Evolutionary conservation across 1,139 yeast genomes (phyloP), one percentile per base, ranked within the genome.

Genomic region (Magnusiomyces suaveolens): DNA sequence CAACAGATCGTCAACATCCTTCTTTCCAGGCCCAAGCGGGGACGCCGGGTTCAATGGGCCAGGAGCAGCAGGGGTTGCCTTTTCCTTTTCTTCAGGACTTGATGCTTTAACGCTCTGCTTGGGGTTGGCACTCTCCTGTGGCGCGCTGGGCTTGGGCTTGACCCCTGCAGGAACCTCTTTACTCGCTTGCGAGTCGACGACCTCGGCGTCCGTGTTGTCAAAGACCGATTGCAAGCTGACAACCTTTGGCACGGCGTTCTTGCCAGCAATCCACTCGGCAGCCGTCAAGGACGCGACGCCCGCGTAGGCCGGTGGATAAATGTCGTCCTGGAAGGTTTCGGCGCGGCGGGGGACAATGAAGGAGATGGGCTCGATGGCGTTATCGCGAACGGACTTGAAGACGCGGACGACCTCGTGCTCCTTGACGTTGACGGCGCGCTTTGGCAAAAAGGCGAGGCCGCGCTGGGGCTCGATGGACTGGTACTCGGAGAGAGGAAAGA

Each of bases 271-370:
- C 85, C 89, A 92, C 61, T 89, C 96, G 1, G 74, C 79, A 1
- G 95, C 90, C 26, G 82, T 68, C 59, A 88, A 70, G 0, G 97
- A 95, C 1, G 97, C 84, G 62, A 80, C 77, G 47, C 74, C 77
- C 2, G 96, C 83, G 39, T 94, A 94, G 43, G 94, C 87, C 68
- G 86, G 95, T 2, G 97, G 97, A 66, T 84, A 92, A 54, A 92
- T 88, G 65, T 90, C 97, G 48, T 78, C 84, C 69, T 92, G 97
- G 75, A 92, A 92, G 62, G 84, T 82, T 66, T 92, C 97, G 1
- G 96, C 81, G 67, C 90, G 83, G 75, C 97, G 82, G 60, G 98
- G 98, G 55, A 90, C 97, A 63, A 82, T 79, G 67, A 90, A 92
- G 6, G 96, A 84, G 54, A 92, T 78, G 16, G 97, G 97, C 72